Evolutionary conservation across 2,329 filamentous ascomycete species (phyloP).

Genomic region (Pseudocercospora eumusae): DNA sequence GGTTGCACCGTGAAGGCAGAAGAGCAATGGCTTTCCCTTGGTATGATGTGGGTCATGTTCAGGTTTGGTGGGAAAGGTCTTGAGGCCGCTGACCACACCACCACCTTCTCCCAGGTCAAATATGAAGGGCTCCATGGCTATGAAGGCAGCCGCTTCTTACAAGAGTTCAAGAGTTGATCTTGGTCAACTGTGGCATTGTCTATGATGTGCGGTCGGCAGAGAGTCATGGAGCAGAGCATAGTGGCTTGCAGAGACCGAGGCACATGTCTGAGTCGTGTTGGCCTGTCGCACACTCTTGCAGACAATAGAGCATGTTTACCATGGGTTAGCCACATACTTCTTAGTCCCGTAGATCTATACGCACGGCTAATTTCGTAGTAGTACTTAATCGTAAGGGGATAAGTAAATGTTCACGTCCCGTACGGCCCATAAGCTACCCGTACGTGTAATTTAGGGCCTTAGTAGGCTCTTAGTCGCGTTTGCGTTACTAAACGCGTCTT

Average conservation of each 20-base stretch:
- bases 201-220: too few species aligned
- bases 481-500: neutral
- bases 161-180: too few species aligned
- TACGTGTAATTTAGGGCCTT: neutral
- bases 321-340: neutral
- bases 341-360: neutral
- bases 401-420: neutral
- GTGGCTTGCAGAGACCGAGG: too few species aligned
- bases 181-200: too few species aligned
- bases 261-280: too few species aligned
- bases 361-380: neutral
- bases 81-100: slow-evolving; percentile 18
- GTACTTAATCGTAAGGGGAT: neutral
- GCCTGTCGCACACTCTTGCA: too few species aligned
- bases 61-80: slow-evolving; percentile 15
- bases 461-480: neutral
- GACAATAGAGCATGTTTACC: neutral
- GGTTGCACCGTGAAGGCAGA: slow-evolving; percentile 16
- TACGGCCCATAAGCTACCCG: neutral
- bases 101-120: slow-evolving; percentile 18
- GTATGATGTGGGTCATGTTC: slow-evolving; percentile 11
- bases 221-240: too few species aligned
- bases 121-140: slow-evolving; percentile 21
- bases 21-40: slow-evolving; percentile 18
- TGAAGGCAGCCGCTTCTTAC: too few species aligned